Conservation (phyloP, 2,329 filamentous ascomycete genomes). For the Alternaria conjuncta region DNA sequence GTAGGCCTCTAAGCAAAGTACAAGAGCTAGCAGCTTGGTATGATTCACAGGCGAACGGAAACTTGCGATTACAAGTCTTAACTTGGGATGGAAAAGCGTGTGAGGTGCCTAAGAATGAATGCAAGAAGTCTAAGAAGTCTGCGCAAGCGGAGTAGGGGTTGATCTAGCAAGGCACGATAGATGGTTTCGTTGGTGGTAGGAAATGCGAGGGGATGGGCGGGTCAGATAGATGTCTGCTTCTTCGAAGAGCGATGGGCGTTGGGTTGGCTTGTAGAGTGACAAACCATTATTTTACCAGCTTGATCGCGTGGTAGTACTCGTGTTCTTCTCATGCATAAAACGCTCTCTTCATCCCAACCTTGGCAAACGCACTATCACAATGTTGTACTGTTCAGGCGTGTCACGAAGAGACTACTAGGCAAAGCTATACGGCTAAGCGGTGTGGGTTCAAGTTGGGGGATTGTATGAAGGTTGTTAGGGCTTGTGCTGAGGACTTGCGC, state of each 20-base stretch:
- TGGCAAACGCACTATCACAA: neutral
- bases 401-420: neutral
- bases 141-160: neutral
- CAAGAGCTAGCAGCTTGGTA: neutral
- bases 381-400: neutral
- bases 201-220: neutral
- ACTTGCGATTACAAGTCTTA: neutral
- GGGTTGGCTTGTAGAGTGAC: neutral
- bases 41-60: neutral
- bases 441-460: neutral
- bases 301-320: rapidly evolving
- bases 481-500: neutral
- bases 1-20: neutral
- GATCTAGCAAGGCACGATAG: neutral
- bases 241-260: neutral
- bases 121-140: neutral
- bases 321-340: rapidly evolving
- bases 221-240: neutral
- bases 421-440: neutral
- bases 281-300: neutral
- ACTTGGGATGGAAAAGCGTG: neutral
- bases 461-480: neutral
- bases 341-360: neutral
- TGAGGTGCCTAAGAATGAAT: too few relatives aligned
- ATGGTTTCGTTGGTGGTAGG: neutral